Percentiles rank a stretch among this genome's conserved stretches.
phyloP scores from a whole-genome alignment of 371 early-diverging fungal genomes.

The Gilbertella persicaria region DNA sequence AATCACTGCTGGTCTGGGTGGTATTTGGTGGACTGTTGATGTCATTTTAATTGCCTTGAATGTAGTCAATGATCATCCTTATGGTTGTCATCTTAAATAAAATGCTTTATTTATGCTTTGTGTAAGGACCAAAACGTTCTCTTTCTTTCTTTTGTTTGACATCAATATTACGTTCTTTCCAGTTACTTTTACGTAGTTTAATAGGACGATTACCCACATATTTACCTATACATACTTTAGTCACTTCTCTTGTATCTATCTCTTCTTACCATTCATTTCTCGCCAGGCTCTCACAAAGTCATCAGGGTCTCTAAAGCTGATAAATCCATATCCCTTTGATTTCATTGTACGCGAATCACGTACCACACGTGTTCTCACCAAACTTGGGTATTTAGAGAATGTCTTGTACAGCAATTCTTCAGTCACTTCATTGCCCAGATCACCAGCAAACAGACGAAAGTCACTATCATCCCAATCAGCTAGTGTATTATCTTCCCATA shows the following conservation, averaged over 20 bases:
- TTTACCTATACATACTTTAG: slow-evolving; percentile 65
- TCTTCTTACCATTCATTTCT: slow-evolving; percentile 84
- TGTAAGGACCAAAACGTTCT: slow-evolving; percentile 48
- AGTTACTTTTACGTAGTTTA: slow-evolving; percentile 90
- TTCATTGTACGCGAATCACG: slow-evolving; percentile 80
- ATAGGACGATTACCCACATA: slow-evolving; percentile 95
- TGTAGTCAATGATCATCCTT: slow-evolving; percentile 47
- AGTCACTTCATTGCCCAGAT: slow-evolving; percentile 87
- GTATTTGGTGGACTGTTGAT: slow-evolving; percentile 54
- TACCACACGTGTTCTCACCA: slow-evolving; percentile 77
- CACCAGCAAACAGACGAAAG: slow-evolving; percentile 86
- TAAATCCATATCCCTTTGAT: slow-evolving; percentile 82
- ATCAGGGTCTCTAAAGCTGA: slow-evolving; percentile 81
- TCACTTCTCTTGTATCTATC: slow-evolving; percentile 1
- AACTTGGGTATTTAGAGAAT: slow-evolving; percentile 79
- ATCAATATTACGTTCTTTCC: slow-evolving; percentile 91
- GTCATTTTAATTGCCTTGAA: slow-evolving; percentile 46
- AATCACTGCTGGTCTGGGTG: slow-evolving; percentile 51
- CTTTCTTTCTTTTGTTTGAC: slow-evolving; percentile 49
- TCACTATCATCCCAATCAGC: slow-evolving; percentile 91
- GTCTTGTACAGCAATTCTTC: slow-evolving; percentile 78
- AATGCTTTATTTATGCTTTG: slow-evolving; percentile 14
- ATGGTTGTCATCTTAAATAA: slow-evolving; percentile 42
- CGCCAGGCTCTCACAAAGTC: slow-evolving; percentile 85
- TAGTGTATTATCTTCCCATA: slow-evolving; percentile 93